phyloP scores from a whole-genome alignment of 2,329 filamentous ascomycete genomes.

The Trichoderma sp. region DNA sequence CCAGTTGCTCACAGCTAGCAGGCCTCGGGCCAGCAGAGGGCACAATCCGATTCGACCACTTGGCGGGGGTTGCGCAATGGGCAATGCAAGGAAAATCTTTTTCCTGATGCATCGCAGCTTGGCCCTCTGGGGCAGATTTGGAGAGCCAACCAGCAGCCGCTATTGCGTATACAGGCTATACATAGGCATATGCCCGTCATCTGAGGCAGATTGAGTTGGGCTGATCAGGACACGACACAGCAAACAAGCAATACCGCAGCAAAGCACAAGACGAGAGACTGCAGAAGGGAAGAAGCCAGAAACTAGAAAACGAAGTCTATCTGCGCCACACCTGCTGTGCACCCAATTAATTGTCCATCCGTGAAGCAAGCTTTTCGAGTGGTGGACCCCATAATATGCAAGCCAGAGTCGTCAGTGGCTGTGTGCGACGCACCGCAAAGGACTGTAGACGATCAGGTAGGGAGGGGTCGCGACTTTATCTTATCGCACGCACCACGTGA shows the following conservation, averaged over 20 bases:
- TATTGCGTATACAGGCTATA: neutral
- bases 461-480: slow-evolving; percentile 4
- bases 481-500: slow-evolving; percentile 34
- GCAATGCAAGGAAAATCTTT: slow-evolving; percentile 20
- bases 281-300: no score
- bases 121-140: neutral
- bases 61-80: slow-evolving; percentile 11
- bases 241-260: neutral
- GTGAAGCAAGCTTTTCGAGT: slow-evolving; percentile 7
- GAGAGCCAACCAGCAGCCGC: neutral
- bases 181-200: neutral
- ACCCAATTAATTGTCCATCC: neutral
- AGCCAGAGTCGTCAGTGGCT: slow-evolving; percentile 14
- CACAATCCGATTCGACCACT: slow-evolving; percentile 24
- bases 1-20: slow-evolving; percentile 13
- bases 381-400: neutral
- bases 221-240: neutral
- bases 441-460: neutral
- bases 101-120: slow-evolving; percentile 15
- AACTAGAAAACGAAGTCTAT: neutral
- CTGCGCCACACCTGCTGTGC: neutral
- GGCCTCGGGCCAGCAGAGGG: neutral
- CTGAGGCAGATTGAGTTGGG: neutral
- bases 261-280: neutral
- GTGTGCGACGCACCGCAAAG: neutral